Conservation (phyloP, 192 early-diverging fungal species). For the Coemansia sp. region DNA sequence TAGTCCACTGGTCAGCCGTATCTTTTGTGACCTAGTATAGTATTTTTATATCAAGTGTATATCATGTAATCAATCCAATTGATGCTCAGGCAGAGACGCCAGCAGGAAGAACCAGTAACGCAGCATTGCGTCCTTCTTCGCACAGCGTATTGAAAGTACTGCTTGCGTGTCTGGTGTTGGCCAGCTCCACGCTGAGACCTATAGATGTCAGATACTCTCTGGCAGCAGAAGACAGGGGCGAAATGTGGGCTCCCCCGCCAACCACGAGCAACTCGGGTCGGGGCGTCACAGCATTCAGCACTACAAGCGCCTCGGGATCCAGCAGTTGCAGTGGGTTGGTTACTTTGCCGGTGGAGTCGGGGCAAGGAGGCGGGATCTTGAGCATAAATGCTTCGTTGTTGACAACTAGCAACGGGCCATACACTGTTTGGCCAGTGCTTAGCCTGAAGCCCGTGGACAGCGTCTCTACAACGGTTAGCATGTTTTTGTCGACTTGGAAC, state of each 20-base stretch:
- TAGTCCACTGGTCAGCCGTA: too few species aligned
- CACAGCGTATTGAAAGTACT: slow-evolving; percentile 37
- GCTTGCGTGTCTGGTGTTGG: slow-evolving; percentile 31
- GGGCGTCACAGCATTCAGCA: slow-evolving; percentile 33
- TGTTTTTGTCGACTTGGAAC: slow-evolving; percentile 27
- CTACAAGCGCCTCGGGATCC: slow-evolving; percentile 12
- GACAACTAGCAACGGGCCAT: slow-evolving; percentile 43
- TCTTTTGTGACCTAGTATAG: background rate
- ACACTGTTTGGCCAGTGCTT: slow-evolving; percentile 18
- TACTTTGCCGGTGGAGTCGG: slow-evolving; percentile 8
- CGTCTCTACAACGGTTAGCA: slow-evolving; percentile 19
- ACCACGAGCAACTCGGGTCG: slow-evolving; percentile 48
- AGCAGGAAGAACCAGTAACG: slow-evolving; percentile 31
- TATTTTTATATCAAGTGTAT: background rate
- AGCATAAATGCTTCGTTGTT: slow-evolving; percentile 45
- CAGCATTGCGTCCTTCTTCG: slow-evolving; percentile 43
- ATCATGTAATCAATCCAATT: background rate
- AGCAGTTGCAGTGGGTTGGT: slow-evolving; percentile 25
- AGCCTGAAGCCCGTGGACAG: slow-evolving; percentile 41
- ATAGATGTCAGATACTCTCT: slow-evolving; percentile 37
- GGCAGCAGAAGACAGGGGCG: slow-evolving; percentile 12
- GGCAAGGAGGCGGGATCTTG: slow-evolving; percentile 37
- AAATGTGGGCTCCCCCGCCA: slow-evolving; percentile 32
- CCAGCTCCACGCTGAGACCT: slow-evolving; percentile 38
- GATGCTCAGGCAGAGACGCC: slow-evolving; percentile 18